Evolutionary conservation across 2,329 filamentous ascomycete genomes (phyloP), one percentile per base, ranked within the genome.

Genomic region (Diaporthe amygdali): DNA sequence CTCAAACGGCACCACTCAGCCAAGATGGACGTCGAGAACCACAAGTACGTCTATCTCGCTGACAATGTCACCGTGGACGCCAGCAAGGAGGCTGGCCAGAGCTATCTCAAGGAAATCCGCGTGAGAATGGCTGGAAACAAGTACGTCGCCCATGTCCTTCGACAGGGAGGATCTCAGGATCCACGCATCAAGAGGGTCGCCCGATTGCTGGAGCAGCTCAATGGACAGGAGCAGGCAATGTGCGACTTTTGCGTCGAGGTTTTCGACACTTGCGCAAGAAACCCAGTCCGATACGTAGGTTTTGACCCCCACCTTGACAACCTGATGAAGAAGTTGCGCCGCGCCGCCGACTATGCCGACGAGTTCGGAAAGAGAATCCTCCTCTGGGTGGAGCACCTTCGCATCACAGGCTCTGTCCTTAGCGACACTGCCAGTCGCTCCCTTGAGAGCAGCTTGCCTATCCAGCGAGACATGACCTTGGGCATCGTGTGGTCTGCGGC

Each of bases 361-460:
- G 69, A 71, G 55, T 63, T 41, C 46, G 49, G 55, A 22, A 71
- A 52, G 55, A 55, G 69, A 46, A 15, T 71, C 15, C 7, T 63
- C n/a, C 64, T 71, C 20, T 71, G 61, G 22, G 10, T 68, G 22
- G 46, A 71, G 3, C 34, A 63, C 27, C 54, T 49, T 2, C 27
- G 37, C 14, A 59, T 32, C 2, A 49, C 17, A 3, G 51, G 61
- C 20, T 56, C 17, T 51, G 20, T 6, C 12, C 30, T 70, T n/a
- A 14, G 25, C 12, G 61, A 66, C 9, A 7, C 9, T 12, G 32
- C 52, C 25, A 44, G 49, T 27, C 7, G 12, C 30, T 12, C 61
- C 41, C 30, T 54, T 27, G 20, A 32, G 30, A 25, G 17, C 22
- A 66, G 41, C 32, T 17, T 71, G 44, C 41, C 22, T 32, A 37